Evolutionary conservation across 192 early-diverging fungal genomes (phyloP).

Genomic region (Linnemannia zychae): DNA sequence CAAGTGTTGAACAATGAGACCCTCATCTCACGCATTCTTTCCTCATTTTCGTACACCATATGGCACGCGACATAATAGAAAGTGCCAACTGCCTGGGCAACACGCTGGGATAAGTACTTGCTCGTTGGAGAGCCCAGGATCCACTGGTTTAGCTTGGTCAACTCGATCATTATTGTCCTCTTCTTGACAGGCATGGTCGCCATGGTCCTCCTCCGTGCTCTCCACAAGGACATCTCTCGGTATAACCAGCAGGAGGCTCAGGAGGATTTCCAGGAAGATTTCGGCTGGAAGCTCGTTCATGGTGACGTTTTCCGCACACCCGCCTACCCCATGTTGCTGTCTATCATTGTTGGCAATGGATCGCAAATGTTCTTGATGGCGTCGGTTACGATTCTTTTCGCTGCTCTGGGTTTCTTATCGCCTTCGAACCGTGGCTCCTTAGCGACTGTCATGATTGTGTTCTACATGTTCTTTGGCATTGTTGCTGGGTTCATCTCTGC

Average conservation of each 20-base stretch:
- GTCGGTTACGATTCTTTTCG: slow-evolving; percentile 84
- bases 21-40: too few relatives aligned
- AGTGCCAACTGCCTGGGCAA: slow-evolving; percentile 81
- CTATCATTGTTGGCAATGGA: slow-evolving; percentile 90
- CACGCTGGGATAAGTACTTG: slow-evolving; percentile 90
- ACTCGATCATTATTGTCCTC: slow-evolving; percentile 94
- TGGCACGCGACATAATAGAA: slow-evolving; percentile 42
- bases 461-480: slow-evolving; percentile 90
- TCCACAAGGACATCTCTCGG: slow-evolving; percentile 93
- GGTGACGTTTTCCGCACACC: slow-evolving; percentile 98
- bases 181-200: slow-evolving; percentile 94
- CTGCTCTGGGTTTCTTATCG: slow-evolving; percentile 96
- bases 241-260: slow-evolving; percentile 82
- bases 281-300: slow-evolving; percentile 98
- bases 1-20: background rate
- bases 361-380: slow-evolving; percentile 83
- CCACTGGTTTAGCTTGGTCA: slow-evolving; percentile 96
- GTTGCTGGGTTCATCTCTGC: slow-evolving; percentile 93
- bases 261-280: slow-evolving; percentile 91
- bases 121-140: slow-evolving; percentile 91
- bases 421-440: slow-evolving; percentile 93
- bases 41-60: too few relatives aligned
- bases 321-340: slow-evolving; percentile 75
- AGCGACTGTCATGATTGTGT: slow-evolving; percentile 91
- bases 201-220: slow-evolving; percentile 88